A percentile compares a stretch with the other conserved stretches of the same genome.
Evolutionary conservation across 345 rosid genomes (phyloP).

Genomic region (Melastoma malabathricum): DNA sequence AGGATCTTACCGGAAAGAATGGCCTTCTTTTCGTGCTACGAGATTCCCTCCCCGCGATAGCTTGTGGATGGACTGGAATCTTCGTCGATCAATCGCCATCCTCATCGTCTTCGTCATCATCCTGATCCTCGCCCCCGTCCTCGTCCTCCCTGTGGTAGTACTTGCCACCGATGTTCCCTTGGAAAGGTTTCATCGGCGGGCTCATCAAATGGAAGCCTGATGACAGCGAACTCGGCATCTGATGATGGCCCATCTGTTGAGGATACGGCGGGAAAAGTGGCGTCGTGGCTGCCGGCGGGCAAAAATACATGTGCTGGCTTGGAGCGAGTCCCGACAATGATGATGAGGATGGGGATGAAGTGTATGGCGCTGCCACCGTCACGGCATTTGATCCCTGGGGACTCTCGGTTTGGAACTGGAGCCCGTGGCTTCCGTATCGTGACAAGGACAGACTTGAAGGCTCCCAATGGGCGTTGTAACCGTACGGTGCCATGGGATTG

Average conservation of each 20-base stretch:
- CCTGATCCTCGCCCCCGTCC: slow-evolving; percentile 6
- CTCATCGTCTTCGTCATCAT: neutral
- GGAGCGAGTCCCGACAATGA: slow-evolving; percentile 24
- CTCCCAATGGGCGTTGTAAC: slow-evolving; percentile 34
- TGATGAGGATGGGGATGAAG: slow-evolving; percentile 6
- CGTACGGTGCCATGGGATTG: slow-evolving; percentile 24
- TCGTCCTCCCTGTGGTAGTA: slow-evolving; percentile 17
- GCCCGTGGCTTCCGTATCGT: slow-evolving; percentile 53
- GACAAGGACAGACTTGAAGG: slow-evolving; percentile 56
- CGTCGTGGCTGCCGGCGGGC: slow-evolving; percentile 45
- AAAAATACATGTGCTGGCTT: slow-evolving; percentile 39
- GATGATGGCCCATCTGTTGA: slow-evolving; percentile 26
- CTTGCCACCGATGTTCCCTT: slow-evolving; percentile 24
- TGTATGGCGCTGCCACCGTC: slow-evolving; percentile 4
- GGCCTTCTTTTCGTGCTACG: no score
- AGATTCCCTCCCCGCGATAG: no score
- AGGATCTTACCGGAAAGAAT: no score
- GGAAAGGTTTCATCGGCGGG: slow-evolving; percentile 26
- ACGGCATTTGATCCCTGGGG: slow-evolving; percentile 8
- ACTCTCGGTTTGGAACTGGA: slow-evolving; percentile 33
- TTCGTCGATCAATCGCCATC: neutral
- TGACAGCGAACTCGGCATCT: slow-evolving; percentile 25
- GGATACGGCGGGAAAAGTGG: slow-evolving; percentile 45
- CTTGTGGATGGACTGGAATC: no score
- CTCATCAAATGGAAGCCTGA: slow-evolving; percentile 10